Conservation (phyloP, 2,329 filamentous ascomycete species). For the Ophiostoma sp. region DNA sequence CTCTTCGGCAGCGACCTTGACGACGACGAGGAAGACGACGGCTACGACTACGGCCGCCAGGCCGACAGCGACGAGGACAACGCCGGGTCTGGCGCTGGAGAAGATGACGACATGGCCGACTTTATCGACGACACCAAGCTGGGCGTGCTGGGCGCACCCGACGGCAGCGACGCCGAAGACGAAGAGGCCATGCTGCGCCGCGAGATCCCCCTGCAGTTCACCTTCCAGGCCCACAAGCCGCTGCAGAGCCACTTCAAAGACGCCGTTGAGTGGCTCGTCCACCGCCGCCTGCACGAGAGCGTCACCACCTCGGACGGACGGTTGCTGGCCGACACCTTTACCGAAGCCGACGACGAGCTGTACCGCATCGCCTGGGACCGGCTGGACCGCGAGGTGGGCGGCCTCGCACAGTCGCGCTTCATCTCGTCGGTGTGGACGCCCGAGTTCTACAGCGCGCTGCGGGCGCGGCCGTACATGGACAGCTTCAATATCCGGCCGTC, state of each 20-base stretch:
- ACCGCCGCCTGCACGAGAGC: constrained; percentile 62
- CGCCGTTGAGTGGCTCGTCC: constrained; percentile 74
- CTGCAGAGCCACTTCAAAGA: constrained; percentile 67
- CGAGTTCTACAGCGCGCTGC: constrained; percentile 61
- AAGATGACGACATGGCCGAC: constrained; percentile 41
- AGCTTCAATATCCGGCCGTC: constrained; percentile 40
- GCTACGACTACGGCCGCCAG: constrained; percentile 10
- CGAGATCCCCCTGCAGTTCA: constrained; percentile 65
- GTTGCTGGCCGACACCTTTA: constrained; percentile 44
- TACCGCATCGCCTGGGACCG: constrained; percentile 66
- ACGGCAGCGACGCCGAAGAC: constrained; percentile 44
- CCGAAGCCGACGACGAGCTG: constrained; percentile 51
- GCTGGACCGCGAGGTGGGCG: constrained; percentile 64
- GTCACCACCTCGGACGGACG: not conserved
- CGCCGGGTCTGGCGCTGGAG: constrained; percentile 1
- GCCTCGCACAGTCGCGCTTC: constrained; percentile 65
- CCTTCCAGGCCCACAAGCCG: constrained; percentile 59
- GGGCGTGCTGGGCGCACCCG: constrained; percentile 24
- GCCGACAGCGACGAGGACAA: not conserved
- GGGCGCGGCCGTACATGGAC: constrained; percentile 59
- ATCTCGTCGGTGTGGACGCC: constrained; percentile 64
- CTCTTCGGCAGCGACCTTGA: not conserved
- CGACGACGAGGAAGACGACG: constrained; percentile 24
- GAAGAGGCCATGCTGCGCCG: constrained; percentile 36
- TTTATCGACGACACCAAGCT: constrained; percentile 54